These are phyloP conservation scores for Cladobotryum protrusum DNA, from an alignment of 2,329 filamentous ascomycete genomes.

Conservation along the genomic window DNA sequence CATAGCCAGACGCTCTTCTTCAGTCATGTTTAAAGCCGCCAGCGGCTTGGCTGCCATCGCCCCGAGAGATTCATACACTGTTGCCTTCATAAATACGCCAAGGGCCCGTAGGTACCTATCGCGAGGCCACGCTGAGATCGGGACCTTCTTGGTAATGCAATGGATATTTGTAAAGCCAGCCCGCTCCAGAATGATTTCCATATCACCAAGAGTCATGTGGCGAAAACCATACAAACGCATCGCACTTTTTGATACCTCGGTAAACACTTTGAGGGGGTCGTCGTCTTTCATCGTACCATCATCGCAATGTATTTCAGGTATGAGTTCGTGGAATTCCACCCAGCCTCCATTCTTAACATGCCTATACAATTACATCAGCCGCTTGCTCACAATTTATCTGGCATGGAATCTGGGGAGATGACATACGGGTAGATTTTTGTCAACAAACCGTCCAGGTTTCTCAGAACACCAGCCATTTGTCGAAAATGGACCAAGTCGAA, in stretches of 20 bases:
- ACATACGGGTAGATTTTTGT: slow-evolving; percentile 29
- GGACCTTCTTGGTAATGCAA: slow-evolving; percentile 36
- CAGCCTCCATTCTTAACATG: slow-evolving; percentile 43
- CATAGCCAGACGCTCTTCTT: slow-evolving; percentile 29
- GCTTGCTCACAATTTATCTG: too few relatives aligned
- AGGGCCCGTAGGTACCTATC: slow-evolving; percentile 35
- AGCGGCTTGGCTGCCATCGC: slow-evolving; percentile 38
- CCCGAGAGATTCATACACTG: slow-evolving; percentile 35
- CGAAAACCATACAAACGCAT: slow-evolving; percentile 34
- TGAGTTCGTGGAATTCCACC: slow-evolving; percentile 45
- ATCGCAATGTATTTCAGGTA: slow-evolving; percentile 35
- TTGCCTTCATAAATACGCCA: slow-evolving; percentile 39
- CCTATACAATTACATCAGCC: slow-evolving; percentile 18
- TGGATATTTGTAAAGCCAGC: slow-evolving; percentile 41
- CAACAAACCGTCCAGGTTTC: slow-evolving; percentile 45
- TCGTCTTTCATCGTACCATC: slow-evolving; percentile 37
- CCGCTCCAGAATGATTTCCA: slow-evolving; percentile 30
- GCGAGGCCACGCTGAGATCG: slow-evolving; percentile 40
- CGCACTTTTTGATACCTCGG: slow-evolving; percentile 25
- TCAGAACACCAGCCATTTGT: slow-evolving; percentile 44
- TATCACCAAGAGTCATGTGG: slow-evolving; percentile 27
- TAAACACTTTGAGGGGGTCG: slow-evolving; percentile 31
- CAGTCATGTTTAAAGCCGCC: slow-evolving; percentile 29
- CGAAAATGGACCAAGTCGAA: slow-evolving; percentile 53
- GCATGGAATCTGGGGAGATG: background rate